Base-by-base conservation (phyloP, 2,329 filamentous ascomycete species). In the Biscogniauxia mediterranea region DNA sequence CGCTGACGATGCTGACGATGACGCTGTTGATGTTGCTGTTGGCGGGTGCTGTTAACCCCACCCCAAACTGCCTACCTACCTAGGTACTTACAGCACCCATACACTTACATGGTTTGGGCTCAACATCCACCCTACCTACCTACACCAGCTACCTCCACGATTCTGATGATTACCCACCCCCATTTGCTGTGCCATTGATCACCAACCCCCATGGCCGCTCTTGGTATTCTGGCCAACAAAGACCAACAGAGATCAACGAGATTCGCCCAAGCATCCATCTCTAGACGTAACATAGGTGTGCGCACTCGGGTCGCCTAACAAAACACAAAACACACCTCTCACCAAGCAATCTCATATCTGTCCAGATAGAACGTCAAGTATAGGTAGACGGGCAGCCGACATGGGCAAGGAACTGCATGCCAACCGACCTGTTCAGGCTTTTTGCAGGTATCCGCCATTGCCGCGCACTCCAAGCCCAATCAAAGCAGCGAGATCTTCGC, bases 371-470 rank as follows among this genome's bases (percentile, higher is more conserved):
- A 46, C 5, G 38, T 46, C 38, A 5, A n/a, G 6, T 46, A n/a
- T 46, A n/a, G 5, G 13, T 42, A 42, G 38, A 46, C 38, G 17
- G 17, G 38, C 38, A 46, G 15, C 38, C 38, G 5, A 46, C 25
- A 58, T 54, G 51, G 57, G 54, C 64, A 59, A 38, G 57, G 56
- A 63, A 59, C 61, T 65, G 58, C 63, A 61, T 59, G 7, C 57
- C 46, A 58, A 55, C 61, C 64, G 63, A 63, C 62, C 64, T 55
- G 52, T 65, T 66, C 62, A 26, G 64, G 64, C 59, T 60, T 56
- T 57, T 58, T 65, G 64, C 64, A 66, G 61, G 54, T 58, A 59
- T 58, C 63, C 53, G 58, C 61, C 38, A 2, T 46, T 46, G 38
- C 38, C 38, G 38, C 7, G 38, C 52, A 55, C 51, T 54, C 61